These are phyloP conservation scores for Talaromyces sp. DNA, from an alignment of 2,329 filamentous ascomycete genomes.

Conservation along the genomic window DNA sequence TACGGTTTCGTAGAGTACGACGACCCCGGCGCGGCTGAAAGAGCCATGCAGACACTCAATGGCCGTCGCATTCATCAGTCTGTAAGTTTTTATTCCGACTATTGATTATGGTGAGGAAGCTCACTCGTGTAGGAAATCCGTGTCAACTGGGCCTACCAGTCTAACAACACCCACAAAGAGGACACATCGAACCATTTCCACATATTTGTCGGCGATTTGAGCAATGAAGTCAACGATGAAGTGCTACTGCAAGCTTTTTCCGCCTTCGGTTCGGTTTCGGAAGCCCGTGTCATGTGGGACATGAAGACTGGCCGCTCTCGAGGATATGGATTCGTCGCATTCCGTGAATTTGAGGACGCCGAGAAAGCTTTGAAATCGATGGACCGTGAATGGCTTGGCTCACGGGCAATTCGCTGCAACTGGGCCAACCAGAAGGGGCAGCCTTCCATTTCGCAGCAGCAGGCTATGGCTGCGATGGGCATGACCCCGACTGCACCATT, in stretches of 20 bases:
- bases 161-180: constrained; percentile 89
- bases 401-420: constrained; percentile 96
- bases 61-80: constrained; percentile 92
- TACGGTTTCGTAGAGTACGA: constrained; percentile 99
- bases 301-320: constrained; percentile 99
- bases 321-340: constrained; percentile 96
- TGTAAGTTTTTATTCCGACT: constrained; percentile 54
- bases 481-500: constrained; percentile 90
- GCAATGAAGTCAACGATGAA: constrained; percentile 98
- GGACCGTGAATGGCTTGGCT: constrained; percentile 99
- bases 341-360: constrained; percentile 86
- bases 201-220: constrained; percentile 96
- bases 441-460: constrained; percentile 95
- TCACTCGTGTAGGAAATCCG: constrained; percentile 73
- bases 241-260: constrained; percentile 90
- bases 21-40: constrained; percentile 91
- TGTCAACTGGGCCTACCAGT: constrained; percentile 99
- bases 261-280: constrained; percentile 90
- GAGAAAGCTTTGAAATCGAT: constrained; percentile 96
- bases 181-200: constrained; percentile 98
- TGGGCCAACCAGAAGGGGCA: constrained; percentile 99
- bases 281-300: constrained; percentile 99
- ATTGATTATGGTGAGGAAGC: constrained; percentile 1
- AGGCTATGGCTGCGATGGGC: constrained; percentile 94
- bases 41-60: constrained; percentile 95